Evolutionary conservation across 352 stramenopile species (phyloP), one percentile per base, ranked within the genome.

Genomic region (Phytophthora sp.): DNA sequence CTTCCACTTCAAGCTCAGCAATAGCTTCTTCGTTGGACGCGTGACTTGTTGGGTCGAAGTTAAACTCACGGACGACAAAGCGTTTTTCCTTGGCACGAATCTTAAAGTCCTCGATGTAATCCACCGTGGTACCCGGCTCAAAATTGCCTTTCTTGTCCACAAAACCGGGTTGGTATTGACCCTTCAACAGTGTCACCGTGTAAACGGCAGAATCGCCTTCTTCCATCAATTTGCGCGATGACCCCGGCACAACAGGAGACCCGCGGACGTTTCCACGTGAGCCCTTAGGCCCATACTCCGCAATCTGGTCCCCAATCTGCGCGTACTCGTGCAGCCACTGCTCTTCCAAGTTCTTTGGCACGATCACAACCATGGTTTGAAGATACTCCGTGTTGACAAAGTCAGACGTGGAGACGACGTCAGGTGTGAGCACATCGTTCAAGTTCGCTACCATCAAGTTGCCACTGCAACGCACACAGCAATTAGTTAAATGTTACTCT

Each of bases 351-450:
- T 80, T 93, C 62, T 98, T 98, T 10, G 83, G 79, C 18, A 99
- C 87, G 30, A 97, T 92, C 20, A 99, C 91, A 54, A 99, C 95
- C 24, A 99, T 73, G 6, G 97, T 99, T 68, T 98, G 94, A 27
- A 99, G 72, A 77, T 99, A 98, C 63, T 99, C 96, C 9, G 94
- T 98, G 80, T 99, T 98, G 60, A 98, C 69, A 62, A 99, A 95
- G 59, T 95, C 85, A 15, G 80, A 89, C 12, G 79, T 76, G 15
- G 94, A 95, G 37, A 98, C 86, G 27, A 96, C 67, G 28, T 95
- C 86, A 11, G 92, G 88, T 9, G 91, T 97, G 60, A 99, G 73
- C 21, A 98, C 79, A 68, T 99, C 95, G 53, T 92, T 97, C 57
- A 99, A 78, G 62, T 99, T 97, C 23, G 91, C 91, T 28, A 93